phyloP scores from a whole-genome alignment of 164 flowering plant species.

The Umbellularia californica region DNA sequence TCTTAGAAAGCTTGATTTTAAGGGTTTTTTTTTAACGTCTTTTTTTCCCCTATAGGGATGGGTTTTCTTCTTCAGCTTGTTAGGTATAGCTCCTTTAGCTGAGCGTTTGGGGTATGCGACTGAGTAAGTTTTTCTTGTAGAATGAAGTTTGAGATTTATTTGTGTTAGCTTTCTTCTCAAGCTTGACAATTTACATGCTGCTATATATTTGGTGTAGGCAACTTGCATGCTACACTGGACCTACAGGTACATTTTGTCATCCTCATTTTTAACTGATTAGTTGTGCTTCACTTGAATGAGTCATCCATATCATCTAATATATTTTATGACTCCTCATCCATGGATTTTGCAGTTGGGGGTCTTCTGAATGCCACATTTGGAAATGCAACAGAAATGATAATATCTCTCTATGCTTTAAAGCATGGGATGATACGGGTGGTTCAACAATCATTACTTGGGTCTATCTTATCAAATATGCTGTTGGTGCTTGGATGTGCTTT shows the following conservation, averaged over 20 bases:
- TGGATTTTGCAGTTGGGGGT: constrained; percentile 53
- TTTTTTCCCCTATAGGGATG: constrained; percentile 38
- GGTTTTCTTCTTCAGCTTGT: constrained; percentile 60
- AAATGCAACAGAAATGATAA: constrained; percentile 77
- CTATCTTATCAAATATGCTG: constrained; percentile 68
- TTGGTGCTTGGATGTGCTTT: constrained; percentile 73
- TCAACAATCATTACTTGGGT: constrained; percentile 67
- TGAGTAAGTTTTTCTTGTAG: constrained; percentile 39
- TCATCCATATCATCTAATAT: not conserved
- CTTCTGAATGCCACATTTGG: constrained; percentile 77
- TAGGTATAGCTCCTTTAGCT: constrained; percentile 68
- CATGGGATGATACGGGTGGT: constrained; percentile 67
- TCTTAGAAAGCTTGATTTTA: no score
- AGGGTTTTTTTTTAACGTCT: no score
- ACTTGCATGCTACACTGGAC: constrained; percentile 65
- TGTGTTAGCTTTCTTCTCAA: not conserved
- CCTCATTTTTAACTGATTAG: not conserved
- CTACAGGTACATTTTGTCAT: constrained; percentile 41
- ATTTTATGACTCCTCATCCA: not conserved
- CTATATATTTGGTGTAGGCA: constrained; percentile 35
- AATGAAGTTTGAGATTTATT: not conserved
- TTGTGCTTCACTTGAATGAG: not conserved
- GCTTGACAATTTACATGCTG: not conserved
- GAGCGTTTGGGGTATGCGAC: constrained; percentile 68
- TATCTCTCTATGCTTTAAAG: constrained; percentile 64